A percentile compares a stretch with the other conserved stretches of the same genome.
Conservation (phyloP, 202 grass and related monocot genomes). For the Schoenoplectus triqueter region DNA sequence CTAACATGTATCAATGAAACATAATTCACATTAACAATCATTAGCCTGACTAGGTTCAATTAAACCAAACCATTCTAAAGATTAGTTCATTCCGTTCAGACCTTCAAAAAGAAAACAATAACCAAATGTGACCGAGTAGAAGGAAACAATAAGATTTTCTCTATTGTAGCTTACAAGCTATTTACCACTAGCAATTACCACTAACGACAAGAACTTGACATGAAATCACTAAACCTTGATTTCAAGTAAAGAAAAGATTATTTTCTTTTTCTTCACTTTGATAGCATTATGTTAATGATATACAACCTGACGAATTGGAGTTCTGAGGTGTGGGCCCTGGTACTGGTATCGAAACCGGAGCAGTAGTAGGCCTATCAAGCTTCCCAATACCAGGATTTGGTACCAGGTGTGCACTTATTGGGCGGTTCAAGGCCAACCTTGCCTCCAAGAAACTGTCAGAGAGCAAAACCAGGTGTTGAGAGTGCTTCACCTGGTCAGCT, state of each 20-base stretch:
- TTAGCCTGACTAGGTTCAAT: neutral
- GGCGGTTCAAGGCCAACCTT: slow-evolving; percentile 65
- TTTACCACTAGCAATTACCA: slow-evolving; percentile 7
- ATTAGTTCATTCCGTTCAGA: slow-evolving; percentile 8
- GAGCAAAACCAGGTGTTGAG: slow-evolving; percentile 74
- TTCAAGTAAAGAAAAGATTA: neutral
- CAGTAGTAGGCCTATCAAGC: slow-evolving; percentile 56
- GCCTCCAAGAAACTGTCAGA: slow-evolving; percentile 91
- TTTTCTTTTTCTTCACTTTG: neutral
- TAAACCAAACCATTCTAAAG: slow-evolving; percentile 25
- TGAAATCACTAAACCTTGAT: neutral
- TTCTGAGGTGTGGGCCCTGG: slow-evolving; percentile 29
- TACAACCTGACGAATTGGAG: slow-evolving; percentile 68
- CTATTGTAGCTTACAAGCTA: neutral
- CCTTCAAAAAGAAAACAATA: neutral
- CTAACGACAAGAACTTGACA: neutral
- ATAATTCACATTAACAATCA: slow-evolving; percentile 14
- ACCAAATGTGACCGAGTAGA: slow-evolving; percentile 21
- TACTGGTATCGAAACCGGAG: slow-evolving; percentile 49
- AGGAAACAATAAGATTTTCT: neutral
- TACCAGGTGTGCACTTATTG: slow-evolving; percentile 54
- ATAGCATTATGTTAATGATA: neutral
- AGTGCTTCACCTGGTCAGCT: slow-evolving; percentile 72
- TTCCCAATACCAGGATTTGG: slow-evolving; percentile 68
- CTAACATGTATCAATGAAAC: neutral